These are phyloP conservation scores for Lactifluus subvellereus DNA, from an alignment of 768 basidiomycete genomes.

Conservation along the genomic window DNA sequence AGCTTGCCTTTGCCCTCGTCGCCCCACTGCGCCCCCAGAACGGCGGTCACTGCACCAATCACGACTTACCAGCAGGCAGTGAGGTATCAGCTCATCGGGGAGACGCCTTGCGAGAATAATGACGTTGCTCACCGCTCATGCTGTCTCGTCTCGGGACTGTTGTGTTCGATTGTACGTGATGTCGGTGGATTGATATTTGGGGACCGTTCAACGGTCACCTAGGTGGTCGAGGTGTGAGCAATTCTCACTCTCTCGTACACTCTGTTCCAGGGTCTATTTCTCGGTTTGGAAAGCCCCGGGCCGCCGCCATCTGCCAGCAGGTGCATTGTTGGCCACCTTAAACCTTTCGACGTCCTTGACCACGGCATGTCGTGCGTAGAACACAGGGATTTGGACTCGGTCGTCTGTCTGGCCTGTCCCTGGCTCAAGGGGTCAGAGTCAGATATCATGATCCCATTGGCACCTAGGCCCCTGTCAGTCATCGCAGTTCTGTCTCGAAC, in stretches of 20 bases:
- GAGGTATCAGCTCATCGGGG: neutral
- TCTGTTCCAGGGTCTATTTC: neutral
- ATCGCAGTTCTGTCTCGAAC: too few relatives aligned
- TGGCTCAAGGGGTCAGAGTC: too few relatives aligned
- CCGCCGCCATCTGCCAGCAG: neutral
- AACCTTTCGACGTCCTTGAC: neutral
- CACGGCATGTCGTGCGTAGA: too few relatives aligned
- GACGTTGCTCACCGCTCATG: constrained; percentile 7
- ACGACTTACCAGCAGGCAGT: neutral
- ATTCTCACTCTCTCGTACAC: too few relatives aligned
- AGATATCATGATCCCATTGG: too few relatives aligned
- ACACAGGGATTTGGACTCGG: too few relatives aligned
- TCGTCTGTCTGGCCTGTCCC: too few relatives aligned
- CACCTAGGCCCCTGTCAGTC: too few relatives aligned
- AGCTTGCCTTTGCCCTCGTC: constrained; percentile 95
- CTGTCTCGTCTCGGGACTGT: neutral
- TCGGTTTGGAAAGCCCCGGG: constrained; percentile 1
- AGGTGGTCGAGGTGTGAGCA: too few relatives aligned
- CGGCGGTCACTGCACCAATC: constrained; percentile 51
- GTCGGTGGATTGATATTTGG: neutral
- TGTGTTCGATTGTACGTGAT: constrained; percentile 2
- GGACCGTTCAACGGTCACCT: neutral
- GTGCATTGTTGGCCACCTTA: neutral
- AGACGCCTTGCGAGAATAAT: neutral
- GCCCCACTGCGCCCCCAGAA: constrained; percentile 88